A percentile compares a stretch with the other conserved stretches of the same genome.
Evolutionary conservation across 192 early-diverging fungal genomes (phyloP).

Genomic region (Mortierella alpina): DNA sequence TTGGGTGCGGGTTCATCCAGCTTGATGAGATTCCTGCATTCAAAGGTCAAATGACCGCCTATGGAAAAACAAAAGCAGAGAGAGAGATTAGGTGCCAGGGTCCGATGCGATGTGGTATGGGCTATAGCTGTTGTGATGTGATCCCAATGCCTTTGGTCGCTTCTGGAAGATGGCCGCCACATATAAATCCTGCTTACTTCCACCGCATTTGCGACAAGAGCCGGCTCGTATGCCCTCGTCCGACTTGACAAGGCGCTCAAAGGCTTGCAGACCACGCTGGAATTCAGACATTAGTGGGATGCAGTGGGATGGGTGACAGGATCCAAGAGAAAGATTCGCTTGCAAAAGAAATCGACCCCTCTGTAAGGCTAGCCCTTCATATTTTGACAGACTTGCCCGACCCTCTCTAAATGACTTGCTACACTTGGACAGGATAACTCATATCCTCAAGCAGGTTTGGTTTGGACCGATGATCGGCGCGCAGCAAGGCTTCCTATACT

Average conservation of each 20-base stretch:
- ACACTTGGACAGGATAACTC: too few species aligned
- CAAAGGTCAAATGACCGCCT: slow-evolving; percentile 50
- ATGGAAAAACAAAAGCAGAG: neutral
- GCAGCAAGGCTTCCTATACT: too few species aligned
- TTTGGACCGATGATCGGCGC: too few species aligned
- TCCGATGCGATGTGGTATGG: neutral
- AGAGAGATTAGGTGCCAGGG: neutral
- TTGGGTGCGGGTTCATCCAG: slow-evolving; percentile 30
- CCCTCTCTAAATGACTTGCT: too few species aligned
- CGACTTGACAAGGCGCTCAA: slow-evolving; percentile 43
- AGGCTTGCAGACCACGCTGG: slow-evolving; percentile 42
- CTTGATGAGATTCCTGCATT: slow-evolving; percentile 46
- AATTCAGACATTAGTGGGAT: slow-evolving; percentile 40
- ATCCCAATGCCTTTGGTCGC: neutral
- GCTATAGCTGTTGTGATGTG: neutral
- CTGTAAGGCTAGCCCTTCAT: too few species aligned
- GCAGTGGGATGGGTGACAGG: neutral
- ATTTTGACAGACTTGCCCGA: too few species aligned
- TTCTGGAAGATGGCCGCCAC: neutral
- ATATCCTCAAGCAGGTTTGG: too few species aligned
- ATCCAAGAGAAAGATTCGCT: neutral
- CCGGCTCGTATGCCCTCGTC: slow-evolving; percentile 43
- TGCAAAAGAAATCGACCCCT: too few species aligned
- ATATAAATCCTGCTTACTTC: slow-evolving; percentile 11
- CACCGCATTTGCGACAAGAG: slow-evolving; percentile 50